Evolutionary conservation across 225 moss, liverwort and hornwort genomes (phyloP).

Genomic region (Straminergon stramineum): DNA sequence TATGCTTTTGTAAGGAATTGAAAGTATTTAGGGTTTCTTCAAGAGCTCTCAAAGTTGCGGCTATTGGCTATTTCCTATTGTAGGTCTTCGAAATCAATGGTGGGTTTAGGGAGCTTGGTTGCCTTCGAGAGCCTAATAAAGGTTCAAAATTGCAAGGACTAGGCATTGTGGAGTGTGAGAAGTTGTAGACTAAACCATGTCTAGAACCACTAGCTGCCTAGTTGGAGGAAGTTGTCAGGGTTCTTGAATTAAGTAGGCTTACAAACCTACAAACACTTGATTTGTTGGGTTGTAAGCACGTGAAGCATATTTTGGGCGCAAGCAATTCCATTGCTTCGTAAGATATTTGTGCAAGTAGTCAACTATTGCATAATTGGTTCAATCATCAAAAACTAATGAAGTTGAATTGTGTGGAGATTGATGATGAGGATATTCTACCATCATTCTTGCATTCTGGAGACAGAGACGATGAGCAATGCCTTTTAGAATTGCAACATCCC

Average conservation of each 20-base stretch:
- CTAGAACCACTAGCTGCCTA: accelerated
- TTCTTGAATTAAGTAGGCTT: not conserved
- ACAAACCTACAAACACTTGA: not conserved
- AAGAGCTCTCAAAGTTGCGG: too few relatives aligned
- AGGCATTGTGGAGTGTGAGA: accelerated
- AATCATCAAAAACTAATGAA: not conserved
- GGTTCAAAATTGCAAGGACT: accelerated
- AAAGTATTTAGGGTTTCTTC: too few relatives aligned
- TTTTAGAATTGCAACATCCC: not conserved
- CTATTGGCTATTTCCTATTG: too few relatives aligned
- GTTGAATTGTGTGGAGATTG: not conserved
- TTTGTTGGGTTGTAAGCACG: not conserved
- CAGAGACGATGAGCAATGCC: not conserved
- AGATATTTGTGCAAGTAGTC: not conserved
- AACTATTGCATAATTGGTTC: not conserved
- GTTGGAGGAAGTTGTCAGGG: not conserved
- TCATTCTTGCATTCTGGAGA: not conserved
- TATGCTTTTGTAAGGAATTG: too few relatives aligned
- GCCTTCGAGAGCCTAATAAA: not conserved
- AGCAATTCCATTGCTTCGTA: not conserved
- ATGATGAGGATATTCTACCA: not conserved
- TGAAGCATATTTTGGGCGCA: not conserved
- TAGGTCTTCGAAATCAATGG: not conserved
- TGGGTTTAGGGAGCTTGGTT: not conserved
- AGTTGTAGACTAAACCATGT: accelerated